A percentile compares a stretch with the other conserved stretches of the same genome.
Conservation (phyloP, 495 filamentous ascomycete genomes). For the Aspergillus funiculosus region DNA sequence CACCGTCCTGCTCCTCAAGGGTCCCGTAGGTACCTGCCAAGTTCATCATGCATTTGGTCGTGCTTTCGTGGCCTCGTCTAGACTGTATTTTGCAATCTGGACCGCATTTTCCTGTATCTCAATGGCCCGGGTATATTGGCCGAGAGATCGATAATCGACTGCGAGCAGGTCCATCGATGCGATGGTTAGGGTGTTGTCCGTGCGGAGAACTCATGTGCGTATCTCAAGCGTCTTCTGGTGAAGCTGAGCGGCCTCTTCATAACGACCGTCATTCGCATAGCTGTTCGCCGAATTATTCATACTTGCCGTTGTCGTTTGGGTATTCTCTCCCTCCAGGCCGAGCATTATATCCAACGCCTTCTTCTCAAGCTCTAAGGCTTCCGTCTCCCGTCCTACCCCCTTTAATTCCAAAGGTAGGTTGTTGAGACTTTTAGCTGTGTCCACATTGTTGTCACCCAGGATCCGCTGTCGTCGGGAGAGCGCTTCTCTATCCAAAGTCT, state of each 20-base stretch:
- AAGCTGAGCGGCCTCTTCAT: background rate
- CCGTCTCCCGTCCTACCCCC: background rate
- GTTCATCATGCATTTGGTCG: background rate
- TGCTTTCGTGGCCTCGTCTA: conserved; percentile 1
- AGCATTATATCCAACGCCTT: background rate
- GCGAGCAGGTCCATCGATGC: conserved; percentile 1
- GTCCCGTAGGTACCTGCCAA: background rate
- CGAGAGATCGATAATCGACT: background rate
- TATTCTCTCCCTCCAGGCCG: background rate
- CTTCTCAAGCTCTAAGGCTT: background rate
- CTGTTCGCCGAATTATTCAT: conserved; percentile 7
- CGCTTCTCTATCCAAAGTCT: background rate
- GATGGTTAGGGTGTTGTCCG: background rate
- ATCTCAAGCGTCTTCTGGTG: background rate
- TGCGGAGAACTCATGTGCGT: background rate
- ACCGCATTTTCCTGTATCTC: background rate
- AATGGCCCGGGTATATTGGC: background rate
- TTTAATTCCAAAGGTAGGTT: conserved; percentile 6
- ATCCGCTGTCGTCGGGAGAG: background rate
- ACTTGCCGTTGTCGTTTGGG: background rate
- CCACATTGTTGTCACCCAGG: background rate
- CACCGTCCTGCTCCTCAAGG: background rate
- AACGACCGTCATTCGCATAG: background rate
- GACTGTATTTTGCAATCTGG: background rate
- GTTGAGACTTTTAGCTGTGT: background rate